Conservation (phyloP, 257 asterid species). For the Salvia rosmarinus region DNA sequence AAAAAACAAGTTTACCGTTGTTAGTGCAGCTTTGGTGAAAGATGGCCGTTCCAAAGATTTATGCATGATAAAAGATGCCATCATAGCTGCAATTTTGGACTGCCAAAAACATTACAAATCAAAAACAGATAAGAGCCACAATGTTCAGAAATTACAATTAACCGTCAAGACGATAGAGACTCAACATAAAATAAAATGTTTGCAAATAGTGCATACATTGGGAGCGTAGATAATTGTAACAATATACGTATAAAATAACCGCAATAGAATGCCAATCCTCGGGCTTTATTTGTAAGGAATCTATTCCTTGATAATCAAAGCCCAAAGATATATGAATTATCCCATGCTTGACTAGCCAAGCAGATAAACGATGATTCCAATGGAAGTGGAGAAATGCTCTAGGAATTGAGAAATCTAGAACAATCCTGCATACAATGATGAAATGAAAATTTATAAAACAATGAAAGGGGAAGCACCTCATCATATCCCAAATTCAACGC, state of each 20-base stretch:
- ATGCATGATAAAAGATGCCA: constrained; percentile 87
- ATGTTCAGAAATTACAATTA: not conserved
- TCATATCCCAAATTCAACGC: constrained; percentile 73
- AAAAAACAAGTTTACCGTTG: constrained; percentile 54
- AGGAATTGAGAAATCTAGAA: constrained; percentile 4
- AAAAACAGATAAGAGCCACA: constrained; percentile 24
- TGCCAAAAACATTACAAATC: constrained; percentile 42
- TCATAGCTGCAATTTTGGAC: constrained; percentile 78
- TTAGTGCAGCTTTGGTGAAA: constrained; percentile 81
- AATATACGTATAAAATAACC: no score
- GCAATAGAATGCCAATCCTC: not conserved
- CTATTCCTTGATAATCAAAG: constrained; percentile 4
- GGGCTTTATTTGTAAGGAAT: not conserved
- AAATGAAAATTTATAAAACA: not conserved
- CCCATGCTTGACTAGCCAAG: constrained; percentile 5
- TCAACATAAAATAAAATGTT: not conserved
- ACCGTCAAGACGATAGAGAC: not conserved
- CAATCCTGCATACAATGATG: constrained; percentile 1
- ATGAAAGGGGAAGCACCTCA: constrained; percentile 54
- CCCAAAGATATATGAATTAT: constrained; percentile 5
- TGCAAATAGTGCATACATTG: no score
- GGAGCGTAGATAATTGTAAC: no score
- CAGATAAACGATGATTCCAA: not conserved
- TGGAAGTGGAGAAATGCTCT: no score
- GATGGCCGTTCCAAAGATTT: constrained; percentile 66